Base-by-base conservation (phyloP, 2,329 filamentous ascomycete genomes). In the Aspergillus caelatus region DNA sequence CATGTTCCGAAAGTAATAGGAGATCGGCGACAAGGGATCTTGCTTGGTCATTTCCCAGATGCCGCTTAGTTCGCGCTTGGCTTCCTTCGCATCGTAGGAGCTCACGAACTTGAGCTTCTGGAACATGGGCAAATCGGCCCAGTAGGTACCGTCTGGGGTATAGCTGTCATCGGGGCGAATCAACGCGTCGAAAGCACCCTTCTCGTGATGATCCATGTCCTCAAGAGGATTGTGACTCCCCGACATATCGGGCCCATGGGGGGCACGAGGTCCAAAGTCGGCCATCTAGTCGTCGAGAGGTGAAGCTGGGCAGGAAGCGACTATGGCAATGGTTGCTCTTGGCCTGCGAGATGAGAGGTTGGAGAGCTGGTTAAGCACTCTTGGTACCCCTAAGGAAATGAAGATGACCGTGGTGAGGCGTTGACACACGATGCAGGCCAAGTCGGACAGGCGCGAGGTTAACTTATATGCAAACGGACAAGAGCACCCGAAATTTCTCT, bases 111-210 rank as follows among this genome's bases (percentile, higher is more conserved):
- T 83, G 73, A 92, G 76, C 66, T 92, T 89, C 81, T 94, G 80
- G 64, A 78, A 71, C 57, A 93, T 74, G 23, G 90, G 88, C 71
- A 98, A 83, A 75, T 97, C 94, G 39, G 94, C 94, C 94, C 94
- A 98, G 85, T 98, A 98, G 68, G 88, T 85, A 65, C 94, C 94
- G 23, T 94, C 87, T 61, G 85, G 80, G 61, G 91, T 92, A 81
- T 94, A 97, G 67, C 89, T 91, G 81, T 98, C 94, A 74, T 96
- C 92, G 2, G 94, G 94, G 61, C 91, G 91, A 62, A 96, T 91
- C 62, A 97, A 83, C 69, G 90, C 87, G 72, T 90, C 85, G 82
- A 97, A 96, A 71, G 89, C 85, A 48, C 81, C 83, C 66, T 82
- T 82, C 75, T 91, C 88, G 63, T 84, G 80, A 41, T 79, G 73